Percentiles rank a stretch among this genome's conserved stretches.
phyloP scores from a whole-genome alignment of 371 early-diverging fungal species.

The Mycotypha africana region DNA sequence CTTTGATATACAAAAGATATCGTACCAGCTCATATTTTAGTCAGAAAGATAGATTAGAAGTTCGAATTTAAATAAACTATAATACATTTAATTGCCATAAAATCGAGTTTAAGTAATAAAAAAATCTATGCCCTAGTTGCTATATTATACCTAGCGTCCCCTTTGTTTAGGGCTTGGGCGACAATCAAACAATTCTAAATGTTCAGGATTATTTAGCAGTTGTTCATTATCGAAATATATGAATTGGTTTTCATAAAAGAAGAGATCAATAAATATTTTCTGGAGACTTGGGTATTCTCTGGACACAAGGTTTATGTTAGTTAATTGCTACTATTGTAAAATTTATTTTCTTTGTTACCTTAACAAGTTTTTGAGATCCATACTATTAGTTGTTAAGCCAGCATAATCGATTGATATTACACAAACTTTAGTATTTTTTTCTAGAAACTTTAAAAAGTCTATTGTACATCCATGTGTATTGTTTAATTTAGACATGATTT shows the following conservation, averaged over 20 bases:
- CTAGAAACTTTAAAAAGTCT: constrained; percentile 7
- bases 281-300: constrained; percentile 8
- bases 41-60: constrained; percentile 2
- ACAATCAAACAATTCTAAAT: constrained; percentile 10
- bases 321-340: constrained; percentile 9
- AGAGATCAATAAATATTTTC: constrained; percentile 8
- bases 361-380: constrained; percentile 6
- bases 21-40: constrained; percentile 9
- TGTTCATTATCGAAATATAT: constrained; percentile 11
- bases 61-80: not conserved
- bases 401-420: constrained; percentile 12
- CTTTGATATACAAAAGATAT: constrained; percentile 14
- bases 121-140: not conserved
- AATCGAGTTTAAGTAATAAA: not conserved
- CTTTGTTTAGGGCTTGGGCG: constrained; percentile 9
- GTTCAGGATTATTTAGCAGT: constrained; percentile 3
- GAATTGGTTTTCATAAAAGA: constrained; percentile 9
- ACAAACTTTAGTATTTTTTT: constrained; percentile 7
- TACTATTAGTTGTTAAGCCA: constrained; percentile 9
- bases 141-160: not conserved
- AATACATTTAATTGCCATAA: not conserved
- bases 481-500: constrained; percentile 1
- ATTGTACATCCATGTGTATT: constrained; percentile 5
- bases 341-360: constrained; percentile 9
- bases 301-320: constrained; percentile 11